These are phyloP conservation scores for Hsuehochloa calcarea DNA, from an alignment of 176 grass and related monocot species.

Conservation along the genomic window DNA sequence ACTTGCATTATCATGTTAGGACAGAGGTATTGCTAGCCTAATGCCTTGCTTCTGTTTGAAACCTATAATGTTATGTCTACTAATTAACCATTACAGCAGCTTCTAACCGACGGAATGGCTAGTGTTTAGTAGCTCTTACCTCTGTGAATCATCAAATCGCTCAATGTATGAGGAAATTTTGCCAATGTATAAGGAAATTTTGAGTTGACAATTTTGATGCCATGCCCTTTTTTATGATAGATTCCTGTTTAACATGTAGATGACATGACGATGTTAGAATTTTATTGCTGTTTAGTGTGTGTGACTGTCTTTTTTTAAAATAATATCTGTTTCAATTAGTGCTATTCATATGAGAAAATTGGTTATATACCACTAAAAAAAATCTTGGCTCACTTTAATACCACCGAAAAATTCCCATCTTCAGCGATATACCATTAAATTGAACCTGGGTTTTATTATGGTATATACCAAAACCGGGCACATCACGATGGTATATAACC, in stretches of 20 bases:
- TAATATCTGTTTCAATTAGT: not conserved
- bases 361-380: too few species aligned
- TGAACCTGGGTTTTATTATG: too few species aligned
- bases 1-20: slow-evolving; percentile 5
- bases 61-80: not conserved
- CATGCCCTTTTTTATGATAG: not conserved
- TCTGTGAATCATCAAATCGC: not conserved
- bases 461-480: too few species aligned
- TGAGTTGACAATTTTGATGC: not conserved
- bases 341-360: not conserved
- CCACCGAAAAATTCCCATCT: too few species aligned
- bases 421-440: too few species aligned
- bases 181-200: not conserved
- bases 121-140: not conserved
- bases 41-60: not conserved
- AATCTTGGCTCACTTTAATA: too few species aligned
- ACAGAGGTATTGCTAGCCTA: not conserved
- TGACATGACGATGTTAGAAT: not conserved
- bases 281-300: not conserved
- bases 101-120: not conserved
- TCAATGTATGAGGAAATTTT: not conserved
- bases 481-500: too few species aligned
- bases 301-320: not conserved
- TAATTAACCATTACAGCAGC: not conserved
- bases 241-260: not conserved